Evolutionary conservation across 495 filamentous ascomycete species (phyloP).

Genomic region (Penicillium bovifimosum): DNA sequence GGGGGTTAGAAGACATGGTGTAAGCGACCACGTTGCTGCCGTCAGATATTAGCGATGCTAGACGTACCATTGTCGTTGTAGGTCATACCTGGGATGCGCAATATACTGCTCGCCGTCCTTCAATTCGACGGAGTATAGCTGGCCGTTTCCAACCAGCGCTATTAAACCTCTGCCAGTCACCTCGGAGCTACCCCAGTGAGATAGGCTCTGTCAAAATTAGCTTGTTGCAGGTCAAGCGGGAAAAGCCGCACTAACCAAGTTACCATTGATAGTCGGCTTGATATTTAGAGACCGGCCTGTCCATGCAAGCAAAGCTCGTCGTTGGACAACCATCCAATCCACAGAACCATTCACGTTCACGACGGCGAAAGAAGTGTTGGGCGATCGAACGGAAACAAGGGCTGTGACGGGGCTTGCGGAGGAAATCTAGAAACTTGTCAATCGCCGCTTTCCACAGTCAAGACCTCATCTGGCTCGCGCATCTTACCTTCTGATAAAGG

Average conservation of each 20-base stretch:
- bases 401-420: slow-evolving; percentile 82
- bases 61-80: not conserved
- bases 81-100: slow-evolving; percentile 64
- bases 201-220: slow-evolving; percentile 59
- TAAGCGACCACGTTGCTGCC: slow-evolving; percentile 83
- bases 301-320: slow-evolving; percentile 86
- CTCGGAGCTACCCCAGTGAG: slow-evolving; percentile 86
- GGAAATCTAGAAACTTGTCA: slow-evolving; percentile 49
- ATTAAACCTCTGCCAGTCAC: slow-evolving; percentile 83
- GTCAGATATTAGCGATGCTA: slow-evolving; percentile 11
- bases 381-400: slow-evolving; percentile 78
- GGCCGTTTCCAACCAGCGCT: slow-evolving; percentile 76
- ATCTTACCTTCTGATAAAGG: slow-evolving; percentile 71
- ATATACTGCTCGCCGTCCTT: slow-evolving; percentile 80
- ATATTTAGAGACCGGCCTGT: slow-evolving; percentile 81
- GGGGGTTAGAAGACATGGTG: slow-evolving; percentile 64
- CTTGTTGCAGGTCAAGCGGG: not conserved
- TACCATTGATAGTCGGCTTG: slow-evolving; percentile 65
- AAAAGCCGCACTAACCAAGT: slow-evolving; percentile 48
- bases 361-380: slow-evolving; percentile 75
- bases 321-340: slow-evolving; percentile 90
- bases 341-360: slow-evolving; percentile 88
- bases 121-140: slow-evolving; percentile 76
- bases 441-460: not conserved
- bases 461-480: not conserved